These are phyloP conservation scores for Lactarius trivialis DNA, from an alignment of 768 basidiomycete genomes.

Conservation along the genomic window DNA sequence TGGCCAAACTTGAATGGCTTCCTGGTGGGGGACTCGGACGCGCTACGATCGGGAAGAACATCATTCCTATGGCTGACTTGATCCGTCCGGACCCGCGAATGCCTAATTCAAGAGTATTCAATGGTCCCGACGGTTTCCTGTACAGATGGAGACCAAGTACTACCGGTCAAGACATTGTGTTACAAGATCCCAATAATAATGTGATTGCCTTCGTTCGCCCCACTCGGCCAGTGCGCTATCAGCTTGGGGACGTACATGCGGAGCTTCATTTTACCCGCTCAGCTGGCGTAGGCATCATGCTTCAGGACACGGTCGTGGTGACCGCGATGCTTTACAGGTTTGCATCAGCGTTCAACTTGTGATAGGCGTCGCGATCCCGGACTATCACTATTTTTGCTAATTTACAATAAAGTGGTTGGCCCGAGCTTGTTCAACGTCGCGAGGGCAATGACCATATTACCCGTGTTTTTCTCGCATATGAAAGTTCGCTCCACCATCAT, in stretches of 20 bases:
- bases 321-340: conserved; percentile 84
- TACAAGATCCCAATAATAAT: conserved; percentile 62
- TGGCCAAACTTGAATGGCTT: conserved; percentile 85
- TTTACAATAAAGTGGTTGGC: conserved; percentile 18
- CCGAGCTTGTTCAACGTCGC: neutral
- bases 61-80: conserved; percentile 75
- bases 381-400: conserved; percentile 5
- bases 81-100: conserved; percentile 59
- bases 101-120: conserved; percentile 52
- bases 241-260: conserved; percentile 80
- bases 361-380: conserved; percentile 4
- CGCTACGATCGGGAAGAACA: conserved; percentile 79
- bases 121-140: conserved; percentile 72
- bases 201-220: conserved; percentile 77
- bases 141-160: conserved; percentile 74
- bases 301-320: conserved; percentile 84
- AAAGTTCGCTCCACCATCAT: conserved; percentile 4
- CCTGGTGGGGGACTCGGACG: conserved; percentile 77
- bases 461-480: conserved; percentile 6
- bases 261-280: conserved; percentile 77
- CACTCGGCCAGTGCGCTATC: conserved; percentile 70
- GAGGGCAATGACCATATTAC: too few species aligned
- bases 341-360: conserved; percentile 45
- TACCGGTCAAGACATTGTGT: conserved; percentile 50
- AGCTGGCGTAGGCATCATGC: conserved; percentile 75